These are phyloP conservation scores for Coemansia sp. DNA, from an alignment of 192 early-diverging fungal species.

Conservation along the genomic window DNA sequence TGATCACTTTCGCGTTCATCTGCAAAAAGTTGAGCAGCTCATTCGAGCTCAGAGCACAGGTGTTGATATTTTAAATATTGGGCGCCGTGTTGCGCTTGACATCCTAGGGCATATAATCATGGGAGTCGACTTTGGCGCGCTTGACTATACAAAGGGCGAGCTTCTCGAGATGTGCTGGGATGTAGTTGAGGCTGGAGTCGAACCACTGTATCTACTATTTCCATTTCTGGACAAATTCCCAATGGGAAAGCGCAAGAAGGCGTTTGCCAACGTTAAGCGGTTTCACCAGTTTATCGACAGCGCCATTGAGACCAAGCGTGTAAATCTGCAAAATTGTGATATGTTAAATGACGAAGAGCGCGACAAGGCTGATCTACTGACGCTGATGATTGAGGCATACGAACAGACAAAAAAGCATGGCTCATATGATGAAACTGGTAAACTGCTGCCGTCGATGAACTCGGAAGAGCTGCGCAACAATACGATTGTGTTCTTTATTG, in stretches of 20 bases:
- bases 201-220: conserved; percentile 52
- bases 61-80: conserved; percentile 31
- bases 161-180: conserved; percentile 49
- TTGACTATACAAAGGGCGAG: conserved; percentile 41
- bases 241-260: conserved; percentile 33
- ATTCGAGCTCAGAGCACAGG: conserved; percentile 4
- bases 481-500: conserved; percentile 58
- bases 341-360: conserved; percentile 42
- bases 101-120: conserved; percentile 47
- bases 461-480: conserved; percentile 55
- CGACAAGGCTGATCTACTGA: conserved; percentile 54
- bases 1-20: conserved; percentile 26
- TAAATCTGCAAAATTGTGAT: conserved; percentile 19
- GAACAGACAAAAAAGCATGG: conserved; percentile 43
- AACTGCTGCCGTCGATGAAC: conserved; percentile 47
- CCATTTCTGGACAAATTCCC: conserved; percentile 53
- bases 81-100: conserved; percentile 43
- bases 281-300: conserved; percentile 52
- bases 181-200: conserved; percentile 45
- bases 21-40: conserved; percentile 34
- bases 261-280: conserved; percentile 31
- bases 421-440: conserved; percentile 45
- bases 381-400: conserved; percentile 61
- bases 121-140: conserved; percentile 51
- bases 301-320: conserved; percentile 37